Base-by-base conservation (phyloP, 805 yeast genomes). In the Wickerhamomyces sydowiorum region DNA sequence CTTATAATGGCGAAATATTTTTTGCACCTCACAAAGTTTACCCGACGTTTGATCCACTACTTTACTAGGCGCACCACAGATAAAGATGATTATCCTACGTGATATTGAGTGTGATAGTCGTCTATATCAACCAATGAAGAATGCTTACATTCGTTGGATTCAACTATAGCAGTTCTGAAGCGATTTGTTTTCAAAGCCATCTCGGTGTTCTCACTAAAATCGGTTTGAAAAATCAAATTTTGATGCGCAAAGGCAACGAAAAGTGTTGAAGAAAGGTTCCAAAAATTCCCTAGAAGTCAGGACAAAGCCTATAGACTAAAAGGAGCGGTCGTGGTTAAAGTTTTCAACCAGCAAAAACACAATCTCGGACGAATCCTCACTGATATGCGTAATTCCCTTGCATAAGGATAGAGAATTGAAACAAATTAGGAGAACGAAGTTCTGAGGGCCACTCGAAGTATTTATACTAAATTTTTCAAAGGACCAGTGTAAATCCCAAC, bases 331-430 rank as follows among this genome's bases (percentile, higher is more conserved):
- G 78, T 69, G 90, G 93, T 85, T 83, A 81, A 80, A 87, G 90
- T 87, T 93, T 91, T 93, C 97, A 93, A 91, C 97, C 96, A 91
- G 99, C 99, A 91, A 91, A 91, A 87, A 93, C 98, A 91, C 96
- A 95, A 90, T 89, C 99, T 91, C 99, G 98, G 99, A 93, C 96
- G 96, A 90, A 89, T 93, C 99, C 98, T 91, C 99, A 91, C 96
- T 90, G 98, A 91, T 89, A 88, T 95, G 96, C 96, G 98, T 93
- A 91, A 89, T 91, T 96, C 98, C 98, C 99, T 84, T 85, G 99
- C 98, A 91, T 88, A 91, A 91, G 83, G 97, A 90, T 86, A 73
- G 66, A 64, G 73, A 70, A 52, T 49, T 50, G 62, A 64, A 55
- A 55, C 42, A 44, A 33, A 22, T 14, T 15, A 23, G 19, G 20